These are phyloP conservation scores for Dipteronia sinensis DNA, from an alignment of 345 rosid species.

Conservation along the genomic window DNA sequence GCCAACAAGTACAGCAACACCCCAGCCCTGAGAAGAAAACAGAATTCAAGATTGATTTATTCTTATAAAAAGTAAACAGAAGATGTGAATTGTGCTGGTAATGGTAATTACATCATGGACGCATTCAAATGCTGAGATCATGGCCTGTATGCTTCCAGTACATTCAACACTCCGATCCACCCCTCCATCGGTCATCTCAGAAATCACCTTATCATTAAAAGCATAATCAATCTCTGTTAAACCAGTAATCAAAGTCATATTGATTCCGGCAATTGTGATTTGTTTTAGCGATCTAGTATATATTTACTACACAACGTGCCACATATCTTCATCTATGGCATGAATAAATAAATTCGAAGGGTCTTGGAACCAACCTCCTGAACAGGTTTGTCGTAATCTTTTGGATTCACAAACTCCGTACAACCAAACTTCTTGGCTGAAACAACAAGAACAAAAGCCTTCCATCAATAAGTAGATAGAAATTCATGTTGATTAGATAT, in stretches of 20 bases:
- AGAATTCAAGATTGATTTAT: background rate
- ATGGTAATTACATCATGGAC: slow-evolving; percentile 69
- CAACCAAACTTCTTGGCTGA: slow-evolving; percentile 71
- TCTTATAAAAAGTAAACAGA: background rate
- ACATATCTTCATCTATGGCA: background rate
- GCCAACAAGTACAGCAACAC: slow-evolving; percentile 76
- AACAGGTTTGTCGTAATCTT: slow-evolving; percentile 64
- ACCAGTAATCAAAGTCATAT: background rate
- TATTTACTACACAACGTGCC: background rate
- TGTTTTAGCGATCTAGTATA: background rate
- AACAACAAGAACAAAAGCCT: slow-evolving; percentile 5
- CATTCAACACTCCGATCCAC: slow-evolving; percentile 85
- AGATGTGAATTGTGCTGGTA: background rate
- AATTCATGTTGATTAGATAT: background rate
- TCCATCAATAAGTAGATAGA: background rate
- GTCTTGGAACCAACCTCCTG: slow-evolving; percentile 50
- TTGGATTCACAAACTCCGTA: slow-evolving; percentile 73
- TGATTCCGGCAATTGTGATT: background rate
- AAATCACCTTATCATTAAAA: slow-evolving; percentile 49
- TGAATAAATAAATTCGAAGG: background rate
- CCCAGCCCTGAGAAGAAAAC: slow-evolving; percentile 60
- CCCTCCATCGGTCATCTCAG: slow-evolving; percentile 78
- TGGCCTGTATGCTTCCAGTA: slow-evolving; percentile 67
- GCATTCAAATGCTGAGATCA: slow-evolving; percentile 90
- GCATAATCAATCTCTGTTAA: slow-evolving; percentile 3